Base-by-base conservation (phyloP, 352 stramenopile species). In the Globisporangium abappressorium region DNA sequence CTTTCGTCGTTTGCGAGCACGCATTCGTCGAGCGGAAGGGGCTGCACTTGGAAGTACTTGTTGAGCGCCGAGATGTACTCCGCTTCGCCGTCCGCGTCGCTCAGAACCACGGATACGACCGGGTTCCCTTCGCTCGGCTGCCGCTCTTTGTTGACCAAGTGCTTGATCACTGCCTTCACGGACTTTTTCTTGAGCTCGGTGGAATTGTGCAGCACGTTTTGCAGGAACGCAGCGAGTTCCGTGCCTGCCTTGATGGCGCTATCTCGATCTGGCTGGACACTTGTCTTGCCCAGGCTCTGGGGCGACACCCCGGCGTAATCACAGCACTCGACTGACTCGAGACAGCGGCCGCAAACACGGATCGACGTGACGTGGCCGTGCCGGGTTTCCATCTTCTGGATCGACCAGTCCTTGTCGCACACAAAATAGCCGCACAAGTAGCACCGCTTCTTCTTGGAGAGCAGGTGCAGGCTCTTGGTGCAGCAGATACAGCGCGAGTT, bases 401-500 rank as follows among this genome's bases (percentile, higher is more conserved):
- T 75, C 63, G 36, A 54, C 56, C 70, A 79, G 53, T 77, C 77
- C 30, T 73, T 70, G 24, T 80, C 74, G 55, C 77, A 84, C 22
- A 84, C 73, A 47, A 66, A 68, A 51, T 80, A 72, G 38, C 77
- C 74, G 41, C 77, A 81, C 9, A 84, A 62, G 28, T 74, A 69
- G 54, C 77, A 84, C 7, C 74, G 69, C 62, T 80, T 81, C 55
- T 72, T 76, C 56, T 73, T 72, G 1, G 65, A 62, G 53, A 75
- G 57, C 26, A 81, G 2, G 1, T 72, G 63, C 30, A 91, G 68
- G 24, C 73, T 78, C 65, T 81, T 84, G 9, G 76, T 79, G 46
- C 84, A 92, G 65, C 76, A 83, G 33, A 82, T 80, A 57, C 84
- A 92, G 30, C 72, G 75, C 5, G 71, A 67, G 70, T 90, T 92